Evolutionary conservation across 2,329 filamentous ascomycete genomes (phyloP), one percentile per base, ranked within the genome.

Genomic region (Apiospora marii): DNA sequence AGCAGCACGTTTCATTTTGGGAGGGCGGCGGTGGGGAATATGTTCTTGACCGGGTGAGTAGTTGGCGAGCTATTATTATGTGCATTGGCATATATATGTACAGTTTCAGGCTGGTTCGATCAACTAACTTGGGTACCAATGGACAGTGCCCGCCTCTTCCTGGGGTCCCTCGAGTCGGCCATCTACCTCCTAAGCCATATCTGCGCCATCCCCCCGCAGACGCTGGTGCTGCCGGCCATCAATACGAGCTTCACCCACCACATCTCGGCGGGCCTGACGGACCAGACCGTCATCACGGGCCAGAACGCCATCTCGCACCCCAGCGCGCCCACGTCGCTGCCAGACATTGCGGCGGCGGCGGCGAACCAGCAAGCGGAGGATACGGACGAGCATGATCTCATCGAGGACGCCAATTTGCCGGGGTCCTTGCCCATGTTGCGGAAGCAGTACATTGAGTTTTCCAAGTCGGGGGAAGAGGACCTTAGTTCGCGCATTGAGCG

Each of bases 231-330:
- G 22, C 96, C 96, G 0, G 94, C 94, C 4, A 94, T 98, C 77
- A 97, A 98, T 85, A 95, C 93, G 74, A 98, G 98, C 81, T 98
- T 98, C 84, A 94, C 94, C 0, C 94, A 97, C 78, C 96, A 98
- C 82, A 98, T 98, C 76, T 94, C 93, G 7, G 96, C 95, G 1
- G 92, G 93, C 0, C 87, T 98, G 0, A 85, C 86, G 24, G 90
- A 98, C 80, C 94, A 93, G 10, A 91, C 90, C 0, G 85, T 92
- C 37, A 97, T 98, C 77, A 93, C 93, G 0, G 96, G 96, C 0
- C 96, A 98, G 81, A 98, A 98, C 81, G 93, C 94, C 79, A 98
- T 98, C 77, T 95, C 92, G 0, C 95, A 98, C 78, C 95, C 95
- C 0, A 92, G 91, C 61, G 90, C 88, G 51, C 91, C 91, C 0